These are phyloP conservation scores for Aureobasidium sp. DNA, from an alignment of 2,329 filamentous ascomycete species.

Conservation along the genomic window DNA sequence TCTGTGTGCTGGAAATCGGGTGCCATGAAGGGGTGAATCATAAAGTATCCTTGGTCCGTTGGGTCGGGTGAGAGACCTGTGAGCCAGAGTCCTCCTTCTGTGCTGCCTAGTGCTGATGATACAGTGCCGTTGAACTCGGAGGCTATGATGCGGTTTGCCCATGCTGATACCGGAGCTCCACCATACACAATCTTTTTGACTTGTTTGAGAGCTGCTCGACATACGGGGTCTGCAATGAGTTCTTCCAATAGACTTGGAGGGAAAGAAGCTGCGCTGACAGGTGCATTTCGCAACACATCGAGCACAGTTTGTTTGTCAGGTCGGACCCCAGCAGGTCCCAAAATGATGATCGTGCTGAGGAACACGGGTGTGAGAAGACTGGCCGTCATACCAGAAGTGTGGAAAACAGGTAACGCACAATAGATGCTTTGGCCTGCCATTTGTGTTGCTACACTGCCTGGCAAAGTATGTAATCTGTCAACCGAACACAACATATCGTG, in stretches of 20 bases:
- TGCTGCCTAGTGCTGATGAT: conserved; percentile 6
- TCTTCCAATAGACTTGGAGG: conserved; percentile 10
- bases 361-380: background rate
- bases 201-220: background rate
- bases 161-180: background rate
- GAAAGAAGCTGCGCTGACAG: conserved; percentile 4
- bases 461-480: conserved; percentile 1
- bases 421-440: conserved; percentile 5
- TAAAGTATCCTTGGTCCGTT: conserved; percentile 8
- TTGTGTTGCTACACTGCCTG: background rate
- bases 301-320: conserved; percentile 1
- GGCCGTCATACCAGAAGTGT: conserved; percentile 6
- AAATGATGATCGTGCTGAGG: conserved; percentile 6
- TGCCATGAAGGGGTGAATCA: conserved; percentile 8
- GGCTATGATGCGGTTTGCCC: background rate
- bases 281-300: background rate
- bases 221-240: background rate
- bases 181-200: conserved; percentile 6
- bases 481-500: conserved; percentile 6
- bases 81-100: conserved; percentile 14
- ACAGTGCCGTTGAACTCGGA: background rate
- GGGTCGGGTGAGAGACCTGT: background rate
- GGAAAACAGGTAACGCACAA: conserved; percentile 3
- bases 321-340: background rate
- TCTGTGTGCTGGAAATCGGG: conserved; percentile 5